phyloP scores from a whole-genome alignment of 2,329 filamentous ascomycete species.

The Didymella keratinophila region DNA sequence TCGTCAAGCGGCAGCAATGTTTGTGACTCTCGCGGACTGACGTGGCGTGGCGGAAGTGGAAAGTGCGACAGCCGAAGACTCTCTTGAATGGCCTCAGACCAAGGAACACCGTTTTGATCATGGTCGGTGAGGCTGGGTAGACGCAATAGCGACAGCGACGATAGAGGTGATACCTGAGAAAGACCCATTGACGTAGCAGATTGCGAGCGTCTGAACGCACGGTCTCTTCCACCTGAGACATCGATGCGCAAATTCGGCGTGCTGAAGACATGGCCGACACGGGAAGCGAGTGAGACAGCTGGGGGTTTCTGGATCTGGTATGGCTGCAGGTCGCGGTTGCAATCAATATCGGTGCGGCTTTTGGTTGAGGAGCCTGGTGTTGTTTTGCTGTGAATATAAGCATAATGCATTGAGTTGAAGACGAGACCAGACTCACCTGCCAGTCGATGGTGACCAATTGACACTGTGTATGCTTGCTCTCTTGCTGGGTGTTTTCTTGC shows the following conservation, averaged over 20 bases:
- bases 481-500: slow-evolving; percentile 42
- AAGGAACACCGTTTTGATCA: slow-evolving; percentile 35
- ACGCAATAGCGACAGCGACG: slow-evolving; percentile 34
- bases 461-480: slow-evolving; percentile 48
- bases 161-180: slow-evolving; percentile 28
- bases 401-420: background rate
- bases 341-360: slow-evolving; percentile 19
- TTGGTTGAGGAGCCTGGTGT: slow-evolving; percentile 38
- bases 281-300: slow-evolving; percentile 25
- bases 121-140: slow-evolving; percentile 40
- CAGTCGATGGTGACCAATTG: slow-evolving; percentile 43
- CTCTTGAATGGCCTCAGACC: slow-evolving; percentile 40
- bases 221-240: slow-evolving; percentile 24
- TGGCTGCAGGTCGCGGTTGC: slow-evolving; percentile 23
- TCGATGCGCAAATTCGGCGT: slow-evolving; percentile 40
- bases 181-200: slow-evolving; percentile 40
- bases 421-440: slow-evolving; percentile 29
- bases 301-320: slow-evolving; percentile 36
- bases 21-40: slow-evolving; percentile 24
- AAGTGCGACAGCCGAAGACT: slow-evolving; percentile 44
- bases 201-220: slow-evolving; percentile 40
- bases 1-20: slow-evolving; percentile 7
- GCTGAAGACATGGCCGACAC: slow-evolving; percentile 40
- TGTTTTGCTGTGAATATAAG: slow-evolving; percentile 36
- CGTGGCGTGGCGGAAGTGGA: slow-evolving; percentile 27